Percentiles rank a stretch among this genome's conserved stretches.
Evolutionary conservation across 2,329 filamentous ascomycete species (phyloP).

Genomic region (Myriosclerotinia duriaeana): DNA sequence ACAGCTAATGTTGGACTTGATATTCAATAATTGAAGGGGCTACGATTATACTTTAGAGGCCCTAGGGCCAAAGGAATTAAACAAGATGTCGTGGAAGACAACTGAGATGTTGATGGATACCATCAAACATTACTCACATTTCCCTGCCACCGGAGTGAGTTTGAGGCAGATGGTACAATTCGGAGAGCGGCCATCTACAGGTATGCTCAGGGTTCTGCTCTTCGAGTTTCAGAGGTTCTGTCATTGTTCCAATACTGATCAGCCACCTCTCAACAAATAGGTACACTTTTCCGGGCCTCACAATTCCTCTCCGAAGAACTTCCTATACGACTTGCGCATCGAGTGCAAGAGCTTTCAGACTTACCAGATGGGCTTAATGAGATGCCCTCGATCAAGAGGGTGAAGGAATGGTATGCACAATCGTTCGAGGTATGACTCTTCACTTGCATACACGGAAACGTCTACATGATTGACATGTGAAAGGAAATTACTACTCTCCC

Average conservation of each 20-base stretch:
- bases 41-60: slow-evolving; percentile 33
- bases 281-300: slow-evolving; percentile 93
- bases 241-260: slow-evolving; percentile 15
- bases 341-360: slow-evolving; percentile 89
- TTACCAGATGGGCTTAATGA: slow-evolving; percentile 94
- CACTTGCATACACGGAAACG: slow-evolving; percentile 16
- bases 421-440: slow-evolving; percentile 81
- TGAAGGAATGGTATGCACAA: slow-evolving; percentile 98
- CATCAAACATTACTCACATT: slow-evolving; percentile 95
- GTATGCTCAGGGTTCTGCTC: slow-evolving; percentile 51
- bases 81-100: slow-evolving; percentile 88
- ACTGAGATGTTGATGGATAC: slow-evolving; percentile 90
- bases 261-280: slow-evolving; percentile 47
- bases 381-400: slow-evolving; percentile 93
- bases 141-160: slow-evolving; percentile 93
- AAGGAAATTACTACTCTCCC: slow-evolving; percentile 89
- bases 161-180: slow-evolving; percentile 99
- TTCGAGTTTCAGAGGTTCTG: not conserved
- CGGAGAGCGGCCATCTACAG: slow-evolving; percentile 86
- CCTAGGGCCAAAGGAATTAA: slow-evolving; percentile 33
- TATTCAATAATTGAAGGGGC: slow-evolving; percentile 28
- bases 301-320: slow-evolving; percentile 98
- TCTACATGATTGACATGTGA: slow-evolving; percentile 35
- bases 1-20: slow-evolving; percentile 28
- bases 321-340: slow-evolving; percentile 92